Conservation (phyloP, 768 basidiomycete species). For the Scleroderma bovista region DNA sequence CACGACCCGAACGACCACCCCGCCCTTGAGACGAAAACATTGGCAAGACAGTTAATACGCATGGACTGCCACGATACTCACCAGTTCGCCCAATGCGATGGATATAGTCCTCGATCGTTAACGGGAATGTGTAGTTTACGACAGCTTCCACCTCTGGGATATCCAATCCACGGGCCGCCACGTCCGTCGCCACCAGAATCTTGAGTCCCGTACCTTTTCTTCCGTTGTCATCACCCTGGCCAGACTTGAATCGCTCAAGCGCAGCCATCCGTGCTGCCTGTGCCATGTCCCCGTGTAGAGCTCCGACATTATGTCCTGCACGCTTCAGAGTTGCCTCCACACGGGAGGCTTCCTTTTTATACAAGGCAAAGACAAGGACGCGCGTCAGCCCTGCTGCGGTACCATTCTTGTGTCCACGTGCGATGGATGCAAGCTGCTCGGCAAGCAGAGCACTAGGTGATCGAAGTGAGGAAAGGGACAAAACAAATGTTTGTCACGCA, state of each 20-base stretch:
- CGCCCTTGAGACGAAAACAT: constrained; percentile 51
- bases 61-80: constrained; percentile 24
- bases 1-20: constrained; percentile 84
- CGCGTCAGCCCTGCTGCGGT: constrained; percentile 50
- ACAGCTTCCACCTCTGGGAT: constrained; percentile 94
- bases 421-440: background rate
- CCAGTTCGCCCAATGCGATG: constrained; percentile 89
- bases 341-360: constrained; percentile 96
- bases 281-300: constrained; percentile 87
- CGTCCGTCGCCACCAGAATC: constrained; percentile 93
- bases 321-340: constrained; percentile 73
- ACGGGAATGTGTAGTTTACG: constrained; percentile 95
- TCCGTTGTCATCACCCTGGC: constrained; percentile 30
- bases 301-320: constrained; percentile 73
- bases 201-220: constrained; percentile 35
- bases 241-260: constrained; percentile 81
- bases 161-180: constrained; percentile 94
- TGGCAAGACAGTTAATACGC: background rate
- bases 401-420: constrained; percentile 42
- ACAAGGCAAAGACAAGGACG: constrained; percentile 89
- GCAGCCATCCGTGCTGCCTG: constrained; percentile 82
- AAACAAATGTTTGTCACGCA: constrained; percentile 32
- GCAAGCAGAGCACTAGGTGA: background rate
- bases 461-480: background rate
- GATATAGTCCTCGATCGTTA: constrained; percentile 91